Evolutionary conservation across 2,329 filamentous ascomycete genomes (phyloP).

Genomic region (Didymella arachidicola): DNA sequence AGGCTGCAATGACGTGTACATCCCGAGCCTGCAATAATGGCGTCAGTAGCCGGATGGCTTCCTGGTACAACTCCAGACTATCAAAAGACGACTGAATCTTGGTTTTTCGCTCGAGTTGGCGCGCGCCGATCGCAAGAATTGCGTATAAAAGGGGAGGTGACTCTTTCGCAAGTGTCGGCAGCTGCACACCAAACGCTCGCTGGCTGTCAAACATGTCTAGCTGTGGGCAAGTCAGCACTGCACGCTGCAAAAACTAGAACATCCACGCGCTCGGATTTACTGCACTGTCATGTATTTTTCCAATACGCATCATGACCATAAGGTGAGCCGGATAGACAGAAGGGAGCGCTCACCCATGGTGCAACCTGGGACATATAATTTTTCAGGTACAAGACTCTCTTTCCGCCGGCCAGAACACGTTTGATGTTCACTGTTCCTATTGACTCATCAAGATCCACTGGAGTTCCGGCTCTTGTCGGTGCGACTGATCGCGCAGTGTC

Average conservation of each 20-base stretch:
- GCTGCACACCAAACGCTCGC: constrained; percentile 57
- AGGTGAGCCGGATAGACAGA: not conserved
- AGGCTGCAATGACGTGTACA: constrained; percentile 61
- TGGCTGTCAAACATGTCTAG: constrained; percentile 63
- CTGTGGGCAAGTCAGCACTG: constrained; percentile 29
- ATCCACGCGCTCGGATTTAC: not conserved
- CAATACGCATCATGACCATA: not conserved
- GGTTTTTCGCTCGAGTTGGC: constrained; percentile 59
- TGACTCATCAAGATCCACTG: not conserved
- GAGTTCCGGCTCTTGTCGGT: not conserved
- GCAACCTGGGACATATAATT: constrained; percentile 43
- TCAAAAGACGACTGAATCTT: constrained; percentile 52
- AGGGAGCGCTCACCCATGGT: constrained; percentile 33
- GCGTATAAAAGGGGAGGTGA: constrained; percentile 58
- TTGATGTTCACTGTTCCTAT: not conserved
- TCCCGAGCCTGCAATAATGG: constrained; percentile 58
- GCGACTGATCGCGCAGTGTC: not conserved
- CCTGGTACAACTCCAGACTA: constrained; percentile 59
- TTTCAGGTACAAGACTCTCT: constrained; percentile 39
- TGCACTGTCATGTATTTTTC: not conserved
- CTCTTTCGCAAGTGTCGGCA: constrained; percentile 57
- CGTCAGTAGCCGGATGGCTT: constrained; percentile 40
- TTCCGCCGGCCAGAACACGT: constrained; percentile 25
- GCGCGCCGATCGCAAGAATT: constrained; percentile 61
- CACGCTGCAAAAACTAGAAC: not conserved